These are phyloP conservation scores for Nannizzia gypsea DNA, from an alignment of 2,329 filamentous ascomycete species.

Conservation along the genomic window DNA sequence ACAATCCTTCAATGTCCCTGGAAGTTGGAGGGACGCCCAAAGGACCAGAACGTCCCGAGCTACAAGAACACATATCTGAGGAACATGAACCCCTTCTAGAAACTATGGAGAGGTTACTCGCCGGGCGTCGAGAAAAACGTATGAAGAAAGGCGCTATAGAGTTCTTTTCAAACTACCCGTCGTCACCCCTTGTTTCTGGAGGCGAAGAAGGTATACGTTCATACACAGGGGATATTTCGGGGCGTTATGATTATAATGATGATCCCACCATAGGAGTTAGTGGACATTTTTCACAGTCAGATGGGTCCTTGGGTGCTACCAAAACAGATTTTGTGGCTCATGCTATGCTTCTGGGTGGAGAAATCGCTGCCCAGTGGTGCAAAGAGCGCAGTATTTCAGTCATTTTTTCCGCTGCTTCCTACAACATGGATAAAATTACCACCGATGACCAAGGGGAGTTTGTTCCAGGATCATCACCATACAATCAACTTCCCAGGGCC, in stretches of 20 bases:
- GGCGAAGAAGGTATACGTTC: slow-evolving; percentile 17
- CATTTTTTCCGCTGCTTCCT: slow-evolving; percentile 36
- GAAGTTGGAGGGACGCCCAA: slow-evolving; percentile 24
- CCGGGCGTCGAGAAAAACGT: slow-evolving; percentile 27
- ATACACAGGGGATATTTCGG: slow-evolving; percentile 21
- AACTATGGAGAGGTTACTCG: slow-evolving; percentile 29
- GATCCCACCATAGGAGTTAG: slow-evolving; percentile 33
- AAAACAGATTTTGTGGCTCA: slow-evolving; percentile 33
- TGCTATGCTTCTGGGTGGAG: slow-evolving; percentile 46
- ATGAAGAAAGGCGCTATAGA: slow-evolving; percentile 32
- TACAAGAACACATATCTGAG: slow-evolving; percentile 21
- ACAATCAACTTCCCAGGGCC: slow-evolving; percentile 22
- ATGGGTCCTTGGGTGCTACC: slow-evolving; percentile 27
- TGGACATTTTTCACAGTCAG: slow-evolving; percentile 23
- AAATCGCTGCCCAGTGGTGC: slow-evolving; percentile 42
- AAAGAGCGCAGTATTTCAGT: slow-evolving; percentile 40
- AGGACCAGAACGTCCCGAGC: slow-evolving; percentile 15
- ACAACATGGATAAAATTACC: slow-evolving; percentile 18
- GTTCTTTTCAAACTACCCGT: slow-evolving; percentile 15
- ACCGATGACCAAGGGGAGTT: slow-evolving; percentile 34
- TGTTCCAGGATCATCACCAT: slow-evolving; percentile 11
- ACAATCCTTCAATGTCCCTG: slow-evolving; percentile 16
- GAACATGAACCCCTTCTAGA: slow-evolving; percentile 28
- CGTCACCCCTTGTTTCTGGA: slow-evolving; percentile 17
- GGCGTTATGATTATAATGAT: slow-evolving; percentile 15